These are phyloP conservation scores for Choiromyces venosus DNA, from an alignment of 495 filamentous ascomycete species.

Conservation along the genomic window DNA sequence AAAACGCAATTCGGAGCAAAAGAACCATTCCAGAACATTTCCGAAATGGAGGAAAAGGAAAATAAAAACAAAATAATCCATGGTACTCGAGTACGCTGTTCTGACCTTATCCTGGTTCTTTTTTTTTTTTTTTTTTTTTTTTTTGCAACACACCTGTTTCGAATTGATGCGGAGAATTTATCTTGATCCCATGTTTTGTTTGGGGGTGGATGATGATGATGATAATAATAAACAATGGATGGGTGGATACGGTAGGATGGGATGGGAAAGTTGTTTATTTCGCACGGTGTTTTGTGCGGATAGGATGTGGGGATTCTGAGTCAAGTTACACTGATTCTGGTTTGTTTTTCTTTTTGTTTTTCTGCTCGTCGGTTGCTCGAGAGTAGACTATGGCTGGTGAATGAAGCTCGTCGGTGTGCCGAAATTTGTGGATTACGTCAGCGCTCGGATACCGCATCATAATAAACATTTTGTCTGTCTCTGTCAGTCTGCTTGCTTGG, in stretches of 20 bases:
- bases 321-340: not conserved
- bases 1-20: not conserved
- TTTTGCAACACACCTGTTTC: not conserved
- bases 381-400: not conserved
- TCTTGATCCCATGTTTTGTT: not conserved
- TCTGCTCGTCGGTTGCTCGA: too few relatives aligned
- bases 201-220: too few relatives aligned
- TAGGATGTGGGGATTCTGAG: not conserved
- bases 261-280: conserved; percentile 1
- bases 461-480: not conserved
- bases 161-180: not conserved
- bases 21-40: not conserved
- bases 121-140: too few relatives aligned
- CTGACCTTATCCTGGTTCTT: not conserved
- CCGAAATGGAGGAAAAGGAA: not conserved
- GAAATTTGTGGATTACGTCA: not conserved
- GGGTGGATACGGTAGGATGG: too few relatives aligned
- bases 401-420: not conserved
- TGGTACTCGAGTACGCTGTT: not conserved
- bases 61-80: too few relatives aligned
- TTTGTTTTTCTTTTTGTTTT: too few relatives aligned
- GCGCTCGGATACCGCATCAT: too few relatives aligned
- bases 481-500: not conserved
- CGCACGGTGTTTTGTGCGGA: not conserved
- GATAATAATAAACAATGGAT: too few relatives aligned